A percentile compares a stretch with the other conserved stretches of the same genome.
Evolutionary conservation across 106 monocot species (phyloP).

Genomic region (Hemerocallis citrina): DNA sequence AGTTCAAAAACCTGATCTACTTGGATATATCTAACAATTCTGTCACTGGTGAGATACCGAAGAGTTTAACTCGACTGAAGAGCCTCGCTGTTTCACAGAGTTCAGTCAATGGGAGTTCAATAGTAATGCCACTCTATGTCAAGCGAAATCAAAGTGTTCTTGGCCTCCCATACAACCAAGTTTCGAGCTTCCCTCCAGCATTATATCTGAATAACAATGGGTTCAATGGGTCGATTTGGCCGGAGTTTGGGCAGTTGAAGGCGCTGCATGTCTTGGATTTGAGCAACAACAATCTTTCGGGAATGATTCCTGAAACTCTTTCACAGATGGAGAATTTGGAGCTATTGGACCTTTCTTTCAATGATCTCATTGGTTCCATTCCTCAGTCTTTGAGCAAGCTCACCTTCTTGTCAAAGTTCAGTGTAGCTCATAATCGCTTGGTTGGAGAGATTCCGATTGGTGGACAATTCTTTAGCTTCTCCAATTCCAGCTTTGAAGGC

Average conservation of each 20-base stretch:
- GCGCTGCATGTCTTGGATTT: slow-evolving; percentile 71
- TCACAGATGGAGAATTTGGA: slow-evolving; percentile 63
- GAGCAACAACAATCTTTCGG: slow-evolving; percentile 47
- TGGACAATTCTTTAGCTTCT: slow-evolving; percentile 60
- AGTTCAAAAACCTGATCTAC: slow-evolving; percentile 44
- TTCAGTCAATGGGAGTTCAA: background rate
- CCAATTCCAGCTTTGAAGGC: slow-evolving; percentile 63
- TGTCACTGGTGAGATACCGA: slow-evolving; percentile 39
- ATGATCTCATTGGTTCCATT: slow-evolving; percentile 47
- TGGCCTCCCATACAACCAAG: slow-evolving; percentile 50
- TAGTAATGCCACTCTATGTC: slow-evolving; percentile 35
- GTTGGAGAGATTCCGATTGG: slow-evolving; percentile 43
- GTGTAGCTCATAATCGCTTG: slow-evolving; percentile 51
- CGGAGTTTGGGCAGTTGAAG: slow-evolving; percentile 56
- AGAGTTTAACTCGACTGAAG: slow-evolving; percentile 42
- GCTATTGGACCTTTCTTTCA: slow-evolving; percentile 50
- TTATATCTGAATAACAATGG: slow-evolving; percentile 39
- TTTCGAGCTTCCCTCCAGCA: slow-evolving; percentile 49
- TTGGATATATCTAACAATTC: slow-evolving; percentile 79
- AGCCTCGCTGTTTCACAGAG: slow-evolving; percentile 16
- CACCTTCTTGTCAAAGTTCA: slow-evolving; percentile 72
- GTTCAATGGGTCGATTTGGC: slow-evolving; percentile 19
- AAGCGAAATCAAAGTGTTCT: slow-evolving; percentile 32
- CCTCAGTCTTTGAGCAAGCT: slow-evolving; percentile 52
- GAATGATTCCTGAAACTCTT: slow-evolving; percentile 43